Percentiles rank a stretch among this genome's conserved stretches.
phyloP scores from a whole-genome alignment of 2,329 filamentous ascomycete genomes.

The Allantophomopsis cytisporea region DNA sequence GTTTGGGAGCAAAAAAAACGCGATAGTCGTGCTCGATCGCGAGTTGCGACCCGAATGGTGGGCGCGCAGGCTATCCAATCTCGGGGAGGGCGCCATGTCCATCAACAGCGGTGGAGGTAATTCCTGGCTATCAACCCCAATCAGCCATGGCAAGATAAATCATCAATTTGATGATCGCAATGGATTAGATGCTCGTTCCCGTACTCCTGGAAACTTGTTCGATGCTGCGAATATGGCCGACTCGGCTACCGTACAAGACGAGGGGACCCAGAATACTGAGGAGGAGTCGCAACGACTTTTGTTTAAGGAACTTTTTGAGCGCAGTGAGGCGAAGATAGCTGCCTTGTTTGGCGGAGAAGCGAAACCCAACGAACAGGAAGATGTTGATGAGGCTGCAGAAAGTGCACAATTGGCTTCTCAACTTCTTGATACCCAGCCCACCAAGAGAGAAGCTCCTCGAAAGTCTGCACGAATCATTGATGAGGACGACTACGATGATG shows the following conservation, averaged over 20 bases:
- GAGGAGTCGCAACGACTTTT: constrained; percentile 58
- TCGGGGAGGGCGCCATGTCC: neutral
- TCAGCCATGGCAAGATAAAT: constrained; percentile 33
- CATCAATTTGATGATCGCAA: constrained; percentile 47
- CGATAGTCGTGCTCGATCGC: neutral
- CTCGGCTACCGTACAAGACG: constrained; percentile 28
- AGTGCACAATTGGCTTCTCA: constrained; percentile 28
- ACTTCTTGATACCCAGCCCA: constrained; percentile 34
- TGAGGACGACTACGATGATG: constrained; percentile 76
- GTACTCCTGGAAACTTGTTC: constrained; percentile 12
- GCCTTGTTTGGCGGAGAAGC: constrained; percentile 49
- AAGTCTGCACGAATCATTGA: constrained; percentile 67
- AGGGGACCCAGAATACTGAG: constrained; percentile 38
- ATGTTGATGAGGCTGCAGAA: constrained; percentile 14
- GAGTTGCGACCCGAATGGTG: neutral
- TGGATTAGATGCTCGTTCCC: constrained; percentile 22
- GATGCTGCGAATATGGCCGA: constrained; percentile 28
- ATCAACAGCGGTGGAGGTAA: neutral
- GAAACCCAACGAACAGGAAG: constrained; percentile 11
- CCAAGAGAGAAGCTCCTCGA: constrained; percentile 39
- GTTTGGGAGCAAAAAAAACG: neutral
- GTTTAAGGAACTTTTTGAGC: constrained; percentile 67
- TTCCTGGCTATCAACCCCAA: constrained; percentile 21
- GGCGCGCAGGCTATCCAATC: neutral
- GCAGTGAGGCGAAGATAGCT: constrained; percentile 64